Conservation (phyloP, 352 stramenopile genomes). For the Phytophthora ramorum region DNA sequence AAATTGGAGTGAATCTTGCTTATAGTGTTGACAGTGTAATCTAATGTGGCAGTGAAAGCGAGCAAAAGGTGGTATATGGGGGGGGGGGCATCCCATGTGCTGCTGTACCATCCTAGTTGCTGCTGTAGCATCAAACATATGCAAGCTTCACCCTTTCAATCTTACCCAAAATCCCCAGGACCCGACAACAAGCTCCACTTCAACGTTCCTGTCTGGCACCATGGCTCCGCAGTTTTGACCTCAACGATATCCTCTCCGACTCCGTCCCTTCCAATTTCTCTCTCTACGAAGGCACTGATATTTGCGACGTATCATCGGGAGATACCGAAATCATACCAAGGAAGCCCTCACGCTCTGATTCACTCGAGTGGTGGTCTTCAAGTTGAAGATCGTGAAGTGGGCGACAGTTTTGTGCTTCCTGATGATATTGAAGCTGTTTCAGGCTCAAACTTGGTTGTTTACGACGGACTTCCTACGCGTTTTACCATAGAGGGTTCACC, state of each 20-base stretch:
- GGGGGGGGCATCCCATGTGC: too few species aligned
- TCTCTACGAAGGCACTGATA: neutral
- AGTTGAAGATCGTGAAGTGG: neutral
- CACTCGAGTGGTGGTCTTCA: neutral
- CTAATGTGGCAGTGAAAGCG: too few species aligned
- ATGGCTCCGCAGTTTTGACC: neutral
- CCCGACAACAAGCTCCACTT: too few species aligned
- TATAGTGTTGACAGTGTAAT: too few species aligned
- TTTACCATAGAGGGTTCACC: neutral
- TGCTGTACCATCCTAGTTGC: too few species aligned
- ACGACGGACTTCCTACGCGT: neutral
- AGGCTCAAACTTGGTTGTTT: neutral
- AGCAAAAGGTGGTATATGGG: too few species aligned
- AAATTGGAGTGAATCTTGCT: too few species aligned
- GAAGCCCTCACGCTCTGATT: slow-evolving; percentile 1
- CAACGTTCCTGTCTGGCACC: too few species aligned
- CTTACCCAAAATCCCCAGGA: too few species aligned
- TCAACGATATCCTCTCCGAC: neutral
- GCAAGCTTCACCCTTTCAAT: too few species aligned
- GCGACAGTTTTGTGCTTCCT: too few species aligned
- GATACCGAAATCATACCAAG: slow-evolving; percentile 1
- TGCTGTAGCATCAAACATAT: too few species aligned
- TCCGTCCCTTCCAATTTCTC: neutral
- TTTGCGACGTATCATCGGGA: neutral
- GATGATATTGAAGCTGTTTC: neutral